A percentile compares a stretch with the other conserved stretches of the same genome.
Conservation (phyloP, 768 basidiomycete genomes). For the Bullera alba region DNA sequence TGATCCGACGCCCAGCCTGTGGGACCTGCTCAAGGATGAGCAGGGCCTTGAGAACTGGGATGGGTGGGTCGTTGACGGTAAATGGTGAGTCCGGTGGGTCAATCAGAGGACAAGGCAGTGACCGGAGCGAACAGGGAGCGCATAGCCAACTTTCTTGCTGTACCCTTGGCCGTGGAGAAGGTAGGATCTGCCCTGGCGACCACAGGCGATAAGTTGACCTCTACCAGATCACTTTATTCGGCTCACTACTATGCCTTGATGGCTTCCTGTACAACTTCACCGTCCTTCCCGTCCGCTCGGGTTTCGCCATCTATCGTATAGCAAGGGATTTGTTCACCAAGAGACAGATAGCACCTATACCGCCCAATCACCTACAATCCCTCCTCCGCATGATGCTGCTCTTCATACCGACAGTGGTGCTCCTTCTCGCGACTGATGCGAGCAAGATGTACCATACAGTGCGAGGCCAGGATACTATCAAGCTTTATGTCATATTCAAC, state of each 20-base stretch:
- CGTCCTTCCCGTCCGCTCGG: conserved; percentile 79
- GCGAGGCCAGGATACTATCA: conserved; percentile 96
- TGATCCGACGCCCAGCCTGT: conserved; percentile 31
- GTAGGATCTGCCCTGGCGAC: conserved; percentile 48
- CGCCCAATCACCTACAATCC: conserved; percentile 65
- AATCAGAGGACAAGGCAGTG: neutral
- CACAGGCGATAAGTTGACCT: neutral
- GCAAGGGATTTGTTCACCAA: conserved; percentile 1
- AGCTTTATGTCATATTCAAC: conserved; percentile 97
- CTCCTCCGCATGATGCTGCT: conserved; percentile 75
- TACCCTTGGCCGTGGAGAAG: conserved; percentile 90
- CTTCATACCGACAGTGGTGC: conserved; percentile 61
- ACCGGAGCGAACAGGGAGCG: conserved; percentile 62
- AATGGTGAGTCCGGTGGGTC: conserved; percentile 28
- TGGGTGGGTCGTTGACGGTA: conserved; percentile 41
- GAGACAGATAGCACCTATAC: conserved; percentile 14
- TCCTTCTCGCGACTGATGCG: conserved; percentile 80
- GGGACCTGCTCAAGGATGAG: conserved; percentile 43
- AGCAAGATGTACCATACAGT: conserved; percentile 98
- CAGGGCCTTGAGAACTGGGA: conserved; percentile 38
- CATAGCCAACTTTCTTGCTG: conserved; percentile 88
- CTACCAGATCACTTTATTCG: conserved; percentile 76
- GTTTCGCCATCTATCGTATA: conserved; percentile 29
- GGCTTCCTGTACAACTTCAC: conserved; percentile 98
- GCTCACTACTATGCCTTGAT: conserved; percentile 86